Evolutionary conservation across 2,329 filamentous ascomycete species (phyloP), one percentile per base, ranked within the genome.

Genomic region (Xylariaceae sp.): DNA sequence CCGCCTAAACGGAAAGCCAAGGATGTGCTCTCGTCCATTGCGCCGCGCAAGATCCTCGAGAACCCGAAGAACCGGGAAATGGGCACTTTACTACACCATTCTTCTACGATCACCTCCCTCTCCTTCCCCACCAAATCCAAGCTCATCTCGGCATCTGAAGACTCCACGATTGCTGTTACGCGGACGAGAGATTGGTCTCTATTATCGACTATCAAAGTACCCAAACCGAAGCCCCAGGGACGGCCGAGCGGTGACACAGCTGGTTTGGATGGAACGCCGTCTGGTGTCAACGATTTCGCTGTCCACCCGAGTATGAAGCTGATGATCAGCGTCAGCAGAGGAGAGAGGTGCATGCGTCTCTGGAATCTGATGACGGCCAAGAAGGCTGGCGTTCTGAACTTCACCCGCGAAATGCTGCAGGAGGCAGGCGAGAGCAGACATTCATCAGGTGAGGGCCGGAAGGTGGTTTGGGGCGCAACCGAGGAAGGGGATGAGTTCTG

Each of bases 301-400:
- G 88, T 99, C 30, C 94, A 99, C 73, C 93, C 94, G 0, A 95
- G 90, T 73, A 90, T 96, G 83, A 97, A 97, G 77, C 79, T 99
- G 54, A 96, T 97, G 90, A 85, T 99, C 61, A 95, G 86, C 67
- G 92, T 97, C 7, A 88, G 90, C 66, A 90, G 88, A 68, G 92
- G 92, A 65, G 94, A 99, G 77, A 87, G 86, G 65, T 91, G 88
- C 70, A 95, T 99, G 89, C 81, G 94, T 64, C 75, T 97, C 65
- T 99, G 94, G 94, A 97, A 99, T 71, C 74, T 99, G 64, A 92
- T 97, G 65, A 97, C 93, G 2, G 94, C 92, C 13, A 96, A 93
- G 77, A 97, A 96, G 77, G 92, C 92, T 0, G 91, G 92, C 35
- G 92, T 96, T 55, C 77, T 99, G 67, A 94, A 90, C 72, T 97